Percentiles rank a stretch among this genome's conserved stretches.
These are phyloP conservation scores for Platanthera zijinensis DNA, from an alignment of 106 monocot species.

Conservation along the genomic window DNA sequence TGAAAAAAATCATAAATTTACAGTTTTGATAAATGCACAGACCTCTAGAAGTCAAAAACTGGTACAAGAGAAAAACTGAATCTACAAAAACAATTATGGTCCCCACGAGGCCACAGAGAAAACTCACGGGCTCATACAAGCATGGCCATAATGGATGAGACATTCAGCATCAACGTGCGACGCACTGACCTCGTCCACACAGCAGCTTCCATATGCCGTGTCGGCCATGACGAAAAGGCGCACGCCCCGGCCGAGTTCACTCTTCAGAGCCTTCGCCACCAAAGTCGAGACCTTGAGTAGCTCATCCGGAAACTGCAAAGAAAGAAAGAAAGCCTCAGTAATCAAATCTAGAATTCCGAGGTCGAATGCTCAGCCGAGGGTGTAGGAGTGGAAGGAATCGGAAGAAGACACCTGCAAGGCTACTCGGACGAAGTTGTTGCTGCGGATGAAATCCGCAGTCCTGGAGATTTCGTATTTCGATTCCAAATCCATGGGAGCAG, in stretches of 20 bases:
- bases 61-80: not conserved
- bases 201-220: slow-evolving; percentile 90
- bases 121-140: slow-evolving; percentile 94
- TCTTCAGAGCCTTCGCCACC: slow-evolving; percentile 53
- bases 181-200: slow-evolving; percentile 90
- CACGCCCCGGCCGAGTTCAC: slow-evolving; percentile 52
- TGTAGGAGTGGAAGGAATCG: not conserved
- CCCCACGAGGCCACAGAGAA: not conserved
- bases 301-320: slow-evolving; percentile 74
- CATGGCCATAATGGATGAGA: slow-evolving; percentile 88
- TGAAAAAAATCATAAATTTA: not conserved
- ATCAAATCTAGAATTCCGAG: not conserved
- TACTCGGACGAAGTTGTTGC: slow-evolving; percentile 41
- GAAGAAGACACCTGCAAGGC: slow-evolving; percentile 52
- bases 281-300: slow-evolving; percentile 64
- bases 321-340: not conserved
- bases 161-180: slow-evolving; percentile 82
- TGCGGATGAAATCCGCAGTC: slow-evolving; percentile 62
- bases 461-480: slow-evolving; percentile 50
- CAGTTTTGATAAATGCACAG: not conserved
- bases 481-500: slow-evolving; percentile 47
- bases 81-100: not conserved
- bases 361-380: too few relatives aligned
- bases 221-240: slow-evolving; percentile 87
- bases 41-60: not conserved